These are phyloP conservation scores for Pleomassaria siparia DNA, from an alignment of 2,329 filamentous ascomycete species.

Conservation along the genomic window DNA sequence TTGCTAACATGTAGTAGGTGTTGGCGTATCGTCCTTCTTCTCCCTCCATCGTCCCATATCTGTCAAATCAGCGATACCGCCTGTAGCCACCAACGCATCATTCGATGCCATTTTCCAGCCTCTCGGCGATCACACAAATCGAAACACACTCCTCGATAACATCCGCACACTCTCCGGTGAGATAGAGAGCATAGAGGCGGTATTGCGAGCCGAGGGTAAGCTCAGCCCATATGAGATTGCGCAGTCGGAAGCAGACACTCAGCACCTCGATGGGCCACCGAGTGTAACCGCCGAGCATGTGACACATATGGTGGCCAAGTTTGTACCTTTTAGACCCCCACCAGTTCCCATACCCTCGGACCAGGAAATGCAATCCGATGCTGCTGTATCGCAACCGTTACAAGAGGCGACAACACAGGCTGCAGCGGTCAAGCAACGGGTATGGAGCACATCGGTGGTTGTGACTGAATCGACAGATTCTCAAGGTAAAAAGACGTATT, in stretches of 20 bases:
- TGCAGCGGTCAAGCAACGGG: conserved; percentile 42
- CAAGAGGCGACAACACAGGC: conserved; percentile 19
- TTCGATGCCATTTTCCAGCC: conserved; percentile 82
- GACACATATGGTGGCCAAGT: conserved; percentile 49
- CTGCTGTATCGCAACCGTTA: conserved; percentile 8
- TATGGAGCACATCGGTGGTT: conserved; percentile 49
- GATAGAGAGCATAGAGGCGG: conserved; percentile 43
- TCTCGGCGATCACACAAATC: conserved; percentile 52
- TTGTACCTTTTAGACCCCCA: conserved; percentile 83
- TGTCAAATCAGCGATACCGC: conserved; percentile 76
- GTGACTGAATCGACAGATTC: conserved; percentile 56
- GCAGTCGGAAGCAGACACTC: conserved; percentile 34
- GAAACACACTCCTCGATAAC: conserved; percentile 49
- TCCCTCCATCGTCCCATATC: conserved; percentile 94
- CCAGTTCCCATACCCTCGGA: conserved; percentile 68
- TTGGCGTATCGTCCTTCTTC: conserved; percentile 90
- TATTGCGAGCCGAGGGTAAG: conserved; percentile 36
- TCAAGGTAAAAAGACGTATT: conserved; percentile 54
- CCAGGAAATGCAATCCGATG: conserved; percentile 29
- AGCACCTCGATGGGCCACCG: conserved; percentile 39
- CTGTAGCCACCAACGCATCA: conserved; percentile 68
- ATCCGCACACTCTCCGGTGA: conserved; percentile 49
- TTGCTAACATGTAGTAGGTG: conserved; percentile 59
- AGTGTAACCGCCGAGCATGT: conserved; percentile 23
- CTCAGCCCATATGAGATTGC: conserved; percentile 42